Evolutionary conservation across 305 asterid species (phyloP).

Genomic region (Striga hermonthica): DNA sequence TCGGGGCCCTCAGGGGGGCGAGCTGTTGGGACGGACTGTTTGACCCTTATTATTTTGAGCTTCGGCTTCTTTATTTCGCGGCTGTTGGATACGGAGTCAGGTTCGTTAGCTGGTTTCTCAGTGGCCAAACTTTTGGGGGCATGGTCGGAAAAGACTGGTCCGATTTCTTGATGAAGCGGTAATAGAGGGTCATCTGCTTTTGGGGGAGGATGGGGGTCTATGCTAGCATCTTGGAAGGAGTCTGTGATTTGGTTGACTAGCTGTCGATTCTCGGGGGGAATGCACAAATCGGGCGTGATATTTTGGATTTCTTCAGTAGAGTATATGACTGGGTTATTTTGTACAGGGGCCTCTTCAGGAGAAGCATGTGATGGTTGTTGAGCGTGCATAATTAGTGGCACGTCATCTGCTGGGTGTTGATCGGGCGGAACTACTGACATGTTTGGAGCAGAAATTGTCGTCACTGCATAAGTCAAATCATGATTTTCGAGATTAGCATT

Average conservation of each 20-base stretch:
- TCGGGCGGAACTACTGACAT: constrained; percentile 32
- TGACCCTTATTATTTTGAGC: constrained; percentile 75
- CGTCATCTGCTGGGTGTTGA: constrained; percentile 35
- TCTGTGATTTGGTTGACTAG: constrained; percentile 30
- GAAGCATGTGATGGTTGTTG: constrained; percentile 32
- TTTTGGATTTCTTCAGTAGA: constrained; percentile 33
- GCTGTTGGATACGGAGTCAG: constrained; percentile 52
- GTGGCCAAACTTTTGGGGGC: constrained; percentile 31
- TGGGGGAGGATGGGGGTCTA: constrained; percentile 36
- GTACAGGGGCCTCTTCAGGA: constrained; percentile 30
- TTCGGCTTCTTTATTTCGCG: constrained; percentile 71
- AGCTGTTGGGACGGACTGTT: constrained; percentile 60
- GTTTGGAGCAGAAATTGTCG: constrained; percentile 33
- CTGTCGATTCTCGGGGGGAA: constrained; percentile 39
- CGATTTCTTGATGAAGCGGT: constrained; percentile 32
- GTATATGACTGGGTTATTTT: constrained; percentile 26
- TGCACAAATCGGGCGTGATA: constrained; percentile 28
- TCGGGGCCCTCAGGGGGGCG: constrained; percentile 52
- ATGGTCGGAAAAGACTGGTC: constrained; percentile 30
- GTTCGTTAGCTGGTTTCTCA: constrained; percentile 41
- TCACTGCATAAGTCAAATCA: constrained; percentile 25
- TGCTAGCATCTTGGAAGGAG: constrained; percentile 25
- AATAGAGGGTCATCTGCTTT: constrained; percentile 24
- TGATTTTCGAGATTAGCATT: constrained; percentile 37
- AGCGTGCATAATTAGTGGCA: constrained; percentile 33